phyloP scores from a whole-genome alignment of 1,284 basidiomycete species.

The Bondarzewia mesenterica region DNA sequence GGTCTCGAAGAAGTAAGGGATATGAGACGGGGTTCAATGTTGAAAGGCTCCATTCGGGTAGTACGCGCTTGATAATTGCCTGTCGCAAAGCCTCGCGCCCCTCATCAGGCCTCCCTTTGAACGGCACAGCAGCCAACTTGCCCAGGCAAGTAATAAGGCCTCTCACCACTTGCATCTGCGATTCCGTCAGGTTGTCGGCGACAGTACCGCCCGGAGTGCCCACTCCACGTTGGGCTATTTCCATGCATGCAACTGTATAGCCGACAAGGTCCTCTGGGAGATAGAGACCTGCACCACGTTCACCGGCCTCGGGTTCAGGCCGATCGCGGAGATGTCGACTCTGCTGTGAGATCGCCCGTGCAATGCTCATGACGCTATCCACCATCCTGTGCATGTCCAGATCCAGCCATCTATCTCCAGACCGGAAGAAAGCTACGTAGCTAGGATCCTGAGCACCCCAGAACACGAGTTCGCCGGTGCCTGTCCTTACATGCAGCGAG shows the following conservation, averaged over 20 bases:
- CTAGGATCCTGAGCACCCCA: slow-evolving; percentile 74
- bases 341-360: slow-evolving; percentile 66
- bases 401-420: slow-evolving; percentile 38
- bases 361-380: slow-evolving; percentile 65
- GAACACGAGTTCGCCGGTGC: slow-evolving; percentile 79
- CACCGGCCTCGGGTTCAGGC: slow-evolving; percentile 61
- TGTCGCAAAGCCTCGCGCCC: slow-evolving; percentile 68
- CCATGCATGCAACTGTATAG: slow-evolving; percentile 80
- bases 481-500: slow-evolving; percentile 62
- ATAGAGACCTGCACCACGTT: slow-evolving; percentile 74
- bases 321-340: slow-evolving; percentile 68
- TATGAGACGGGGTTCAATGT: slow-evolving; percentile 66
- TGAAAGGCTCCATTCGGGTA: slow-evolving; percentile 86
- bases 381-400: slow-evolving; percentile 67
- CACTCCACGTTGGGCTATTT: slow-evolving; percentile 72
- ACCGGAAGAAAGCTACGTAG: slow-evolving; percentile 49
- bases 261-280: slow-evolving; percentile 87
- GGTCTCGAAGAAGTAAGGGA: slow-evolving; percentile 80
- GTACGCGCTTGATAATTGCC: slow-evolving; percentile 78
- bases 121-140: slow-evolving; percentile 60
- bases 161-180: slow-evolving; percentile 70
- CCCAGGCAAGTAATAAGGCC: slow-evolving; percentile 66
- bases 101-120: slow-evolving; percentile 60
- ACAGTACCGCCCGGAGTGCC: slow-evolving; percentile 43
- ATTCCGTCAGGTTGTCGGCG: slow-evolving; percentile 71